A percentile compares a stretch with the other conserved stretches of the same genome.
phyloP scores from a whole-genome alignment of 2,329 filamentous ascomycete genomes.

The Leptoxyphium fumago region DNA sequence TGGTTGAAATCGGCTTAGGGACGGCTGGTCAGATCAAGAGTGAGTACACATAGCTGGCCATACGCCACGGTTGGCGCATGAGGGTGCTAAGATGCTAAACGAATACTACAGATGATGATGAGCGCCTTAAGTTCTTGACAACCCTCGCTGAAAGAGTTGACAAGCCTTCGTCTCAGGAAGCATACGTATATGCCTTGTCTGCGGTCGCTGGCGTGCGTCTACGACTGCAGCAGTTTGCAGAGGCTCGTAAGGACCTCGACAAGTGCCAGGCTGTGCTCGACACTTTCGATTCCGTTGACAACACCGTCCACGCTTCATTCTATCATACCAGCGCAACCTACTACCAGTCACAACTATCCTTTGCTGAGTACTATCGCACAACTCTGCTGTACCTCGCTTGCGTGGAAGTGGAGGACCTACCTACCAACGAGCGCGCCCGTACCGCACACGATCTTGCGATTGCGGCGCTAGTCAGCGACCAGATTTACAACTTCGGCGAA shows the following conservation, averaged over 20 bases:
- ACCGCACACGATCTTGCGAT: conserved; percentile 88
- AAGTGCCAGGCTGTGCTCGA: conserved; percentile 79
- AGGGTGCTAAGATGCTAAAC: conserved; percentile 12
- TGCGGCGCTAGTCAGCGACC: conserved; percentile 80
- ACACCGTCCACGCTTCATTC: conserved; percentile 87
- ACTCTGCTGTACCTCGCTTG: conserved; percentile 95
- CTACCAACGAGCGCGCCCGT: conserved; percentile 57
- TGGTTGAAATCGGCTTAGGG: conserved; percentile 78
- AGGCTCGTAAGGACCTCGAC: conserved; percentile 74
- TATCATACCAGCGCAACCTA: conserved; percentile 92
- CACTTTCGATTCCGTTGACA: conserved; percentile 86
- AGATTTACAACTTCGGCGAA: conserved; percentile 99
- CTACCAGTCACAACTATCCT: conserved; percentile 81
- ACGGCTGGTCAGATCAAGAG: conserved; percentile 73
- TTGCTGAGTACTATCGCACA: conserved; percentile 93
- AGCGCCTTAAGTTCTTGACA: conserved; percentile 73
- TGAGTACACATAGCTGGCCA: conserved; percentile 22
- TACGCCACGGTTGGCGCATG: too few relatives aligned
- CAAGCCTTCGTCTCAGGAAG: conserved; percentile 85
- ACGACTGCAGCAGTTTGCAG: conserved; percentile 62
- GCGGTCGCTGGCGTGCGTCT: conserved; percentile 81
- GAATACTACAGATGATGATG: conserved; percentile 54
- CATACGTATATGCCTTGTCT: conserved; percentile 84
- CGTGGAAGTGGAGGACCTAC: conserved; percentile 66
- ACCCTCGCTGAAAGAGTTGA: conserved; percentile 77